phyloP scores from a whole-genome alignment of 805 yeast genomes.

The Tetrapisispora phaffii region DNA sequence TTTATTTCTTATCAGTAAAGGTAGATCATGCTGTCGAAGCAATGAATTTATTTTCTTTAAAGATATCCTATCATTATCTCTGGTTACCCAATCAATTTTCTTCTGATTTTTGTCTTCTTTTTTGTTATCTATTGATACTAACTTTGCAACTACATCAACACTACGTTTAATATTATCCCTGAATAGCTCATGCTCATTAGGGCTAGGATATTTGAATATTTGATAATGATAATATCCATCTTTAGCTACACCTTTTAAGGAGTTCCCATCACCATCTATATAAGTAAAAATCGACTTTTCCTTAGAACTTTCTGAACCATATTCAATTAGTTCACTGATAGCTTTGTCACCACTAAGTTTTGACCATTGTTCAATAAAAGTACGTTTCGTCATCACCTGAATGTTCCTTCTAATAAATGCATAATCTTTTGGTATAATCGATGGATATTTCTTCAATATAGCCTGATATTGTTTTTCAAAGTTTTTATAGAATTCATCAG shows the following conservation, averaged over 20 bases:
- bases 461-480: neutral
- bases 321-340: conserved; percentile 6
- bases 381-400: conserved; percentile 8
- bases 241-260: conserved; percentile 19
- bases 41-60: conserved; percentile 1
- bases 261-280: conserved; percentile 8
- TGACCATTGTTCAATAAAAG: conserved; percentile 21
- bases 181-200: conserved; percentile 9
- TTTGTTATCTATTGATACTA: conserved; percentile 11
- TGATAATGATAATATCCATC: conserved; percentile 26
- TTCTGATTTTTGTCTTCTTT: neutral
- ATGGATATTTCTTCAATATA: conserved; percentile 1
- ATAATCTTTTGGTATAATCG: conserved; percentile 17
- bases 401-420: conserved; percentile 20
- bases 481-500: neutral
- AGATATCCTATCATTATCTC: conserved; percentile 10
- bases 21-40: conserved; percentile 4
- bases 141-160: conserved; percentile 13
- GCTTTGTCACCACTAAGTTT: conserved; percentile 14
- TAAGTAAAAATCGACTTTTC: neutral
- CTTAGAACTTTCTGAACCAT: neutral
- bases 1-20: neutral
- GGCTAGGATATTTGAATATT: conserved; percentile 17
- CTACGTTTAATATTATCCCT: conserved; percentile 11
- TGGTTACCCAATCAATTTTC: conserved; percentile 15